Base-by-base conservation (phyloP, 768 basidiomycete genomes). In the Trametopsis cervina region DNA sequence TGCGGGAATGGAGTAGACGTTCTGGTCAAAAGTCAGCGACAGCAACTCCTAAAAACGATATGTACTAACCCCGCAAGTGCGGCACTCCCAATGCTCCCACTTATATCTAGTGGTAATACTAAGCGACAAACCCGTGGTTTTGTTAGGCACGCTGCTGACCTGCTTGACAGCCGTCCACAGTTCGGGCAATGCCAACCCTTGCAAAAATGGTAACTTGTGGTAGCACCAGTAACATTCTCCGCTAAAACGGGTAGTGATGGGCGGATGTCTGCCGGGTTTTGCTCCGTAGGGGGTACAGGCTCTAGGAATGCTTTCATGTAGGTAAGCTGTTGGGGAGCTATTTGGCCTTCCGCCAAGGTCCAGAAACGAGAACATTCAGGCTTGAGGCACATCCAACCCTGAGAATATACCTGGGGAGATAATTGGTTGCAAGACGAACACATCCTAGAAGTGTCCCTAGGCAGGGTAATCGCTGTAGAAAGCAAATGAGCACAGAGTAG, bases 31-130 rank as follows among this genome's bases (percentile, higher is more conserved):
- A 37, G 29, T 33, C 29, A 33, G 7, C 9, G 15, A 15, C 29
- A 33, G n/a, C n/a, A n/a, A n/a, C n/a, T 17, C n/a, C n/a, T n/a
- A 7, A 38, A 7, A 13, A 12, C 4, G 12, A 4, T 13, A 17
- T 4, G 11, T 17, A 49, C 67, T 44, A 62, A 86, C 87, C 15
- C 68, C 56, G 59, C 86, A 90, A 47, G 69, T 57, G 25, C 69
- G 63, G 57, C 88, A 91, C 60, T 85, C 75, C 78, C 85, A 88
- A 42, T 73, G 58, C 58, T 85, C 77, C 87, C 86, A 89, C 63
- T 81, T 83, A 44, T 62, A 80, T 55, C 88, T 89, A 36, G 39
- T 9, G n/a, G 41, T 17, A 53, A 29, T 4, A 22, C 23, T 10
- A 29, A 39, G 29, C 29, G 15, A 7, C 15, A 15, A 33, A 33